These are phyloP conservation scores for Quercus wislizeni DNA, from an alignment of 306 rosid genomes.

Conservation along the genomic window DNA sequence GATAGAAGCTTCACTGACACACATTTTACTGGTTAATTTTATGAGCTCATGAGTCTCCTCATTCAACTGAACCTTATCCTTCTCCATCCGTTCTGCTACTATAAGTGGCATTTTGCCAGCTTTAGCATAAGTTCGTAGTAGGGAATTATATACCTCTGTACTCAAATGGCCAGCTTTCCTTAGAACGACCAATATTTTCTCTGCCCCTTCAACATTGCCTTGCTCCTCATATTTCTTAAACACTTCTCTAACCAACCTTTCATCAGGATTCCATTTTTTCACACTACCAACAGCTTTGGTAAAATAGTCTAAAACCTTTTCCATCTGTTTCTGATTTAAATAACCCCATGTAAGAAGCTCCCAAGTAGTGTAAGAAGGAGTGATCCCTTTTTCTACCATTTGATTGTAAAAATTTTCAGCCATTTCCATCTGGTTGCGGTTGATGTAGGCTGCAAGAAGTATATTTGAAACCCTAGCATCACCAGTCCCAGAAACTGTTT, in stretches of 20 bases:
- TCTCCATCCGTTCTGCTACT: conserved; percentile 74
- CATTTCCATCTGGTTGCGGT: conserved; percentile 58
- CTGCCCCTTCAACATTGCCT: conserved; percentile 64
- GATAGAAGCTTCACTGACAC: conserved; percentile 58
- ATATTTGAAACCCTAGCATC: conserved; percentile 70
- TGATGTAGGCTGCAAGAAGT: conserved; percentile 73
- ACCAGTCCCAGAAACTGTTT: conserved; percentile 57
- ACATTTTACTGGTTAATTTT: conserved; percentile 65
- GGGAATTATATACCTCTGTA: conserved; percentile 60
- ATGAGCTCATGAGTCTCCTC: conserved; percentile 69
- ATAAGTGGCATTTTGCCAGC: conserved; percentile 87
- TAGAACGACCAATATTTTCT: conserved; percentile 58
- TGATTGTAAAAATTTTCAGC: conserved; percentile 56
- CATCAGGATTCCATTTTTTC: conserved; percentile 59
- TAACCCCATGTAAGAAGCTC: conserved; percentile 83
- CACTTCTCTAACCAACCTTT: conserved; percentile 51
- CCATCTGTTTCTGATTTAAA: conserved; percentile 49
- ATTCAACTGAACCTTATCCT: conserved; percentile 62
- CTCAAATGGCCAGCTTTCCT: conserved; percentile 58
- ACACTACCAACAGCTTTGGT: conserved; percentile 65
- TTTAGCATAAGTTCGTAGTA: conserved; percentile 59
- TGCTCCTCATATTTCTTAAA: conserved; percentile 54
- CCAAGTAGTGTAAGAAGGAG: conserved; percentile 73
- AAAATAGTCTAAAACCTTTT: conserved; percentile 53
- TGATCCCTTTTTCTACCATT: conserved; percentile 47